phyloP scores from a whole-genome alignment of 2,329 filamentous ascomycete species.

The Cadophora gregata region DNA sequence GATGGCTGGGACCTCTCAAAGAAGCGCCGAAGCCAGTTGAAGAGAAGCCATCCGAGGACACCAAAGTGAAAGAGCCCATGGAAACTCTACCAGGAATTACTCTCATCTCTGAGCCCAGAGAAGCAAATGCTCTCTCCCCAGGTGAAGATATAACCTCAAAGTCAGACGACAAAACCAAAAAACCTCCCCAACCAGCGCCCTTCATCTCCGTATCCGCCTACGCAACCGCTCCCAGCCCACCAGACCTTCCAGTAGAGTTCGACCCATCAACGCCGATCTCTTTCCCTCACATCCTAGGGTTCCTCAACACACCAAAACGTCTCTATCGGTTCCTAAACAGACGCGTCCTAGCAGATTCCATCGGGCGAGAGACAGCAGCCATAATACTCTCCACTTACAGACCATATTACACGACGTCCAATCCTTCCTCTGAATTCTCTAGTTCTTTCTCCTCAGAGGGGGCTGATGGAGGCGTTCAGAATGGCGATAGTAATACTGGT shows the following conservation, averaged over 20 bases:
- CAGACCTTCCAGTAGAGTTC: constrained; percentile 71
- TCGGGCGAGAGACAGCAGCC: constrained; percentile 87
- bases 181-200: constrained; percentile 68
- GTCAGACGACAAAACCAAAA: constrained; percentile 60
- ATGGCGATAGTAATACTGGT: not conserved
- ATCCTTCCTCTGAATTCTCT: constrained; percentile 48
- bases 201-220: constrained; percentile 81
- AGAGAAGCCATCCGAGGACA: constrained; percentile 5
- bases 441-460: constrained; percentile 29
- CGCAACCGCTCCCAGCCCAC: constrained; percentile 65
- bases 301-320: constrained; percentile 86
- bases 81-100: constrained; percentile 40
- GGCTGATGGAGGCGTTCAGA: constrained; percentile 42
- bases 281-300: constrained; percentile 91
- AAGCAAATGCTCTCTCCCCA: constrained; percentile 27
- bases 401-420: constrained; percentile 48
- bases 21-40: constrained; percentile 54
- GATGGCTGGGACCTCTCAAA: constrained; percentile 88
- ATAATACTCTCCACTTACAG: constrained; percentile 70
- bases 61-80: constrained; percentile 26
- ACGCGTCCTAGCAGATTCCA: constrained; percentile 81
- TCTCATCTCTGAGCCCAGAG: constrained; percentile 41
- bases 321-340: constrained; percentile 88
- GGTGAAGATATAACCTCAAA: constrained; percentile 41
- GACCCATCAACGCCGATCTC: constrained; percentile 74